phyloP scores from a whole-genome alignment of 257 asterid genomes.

The Pogostemon cablin region DNA sequence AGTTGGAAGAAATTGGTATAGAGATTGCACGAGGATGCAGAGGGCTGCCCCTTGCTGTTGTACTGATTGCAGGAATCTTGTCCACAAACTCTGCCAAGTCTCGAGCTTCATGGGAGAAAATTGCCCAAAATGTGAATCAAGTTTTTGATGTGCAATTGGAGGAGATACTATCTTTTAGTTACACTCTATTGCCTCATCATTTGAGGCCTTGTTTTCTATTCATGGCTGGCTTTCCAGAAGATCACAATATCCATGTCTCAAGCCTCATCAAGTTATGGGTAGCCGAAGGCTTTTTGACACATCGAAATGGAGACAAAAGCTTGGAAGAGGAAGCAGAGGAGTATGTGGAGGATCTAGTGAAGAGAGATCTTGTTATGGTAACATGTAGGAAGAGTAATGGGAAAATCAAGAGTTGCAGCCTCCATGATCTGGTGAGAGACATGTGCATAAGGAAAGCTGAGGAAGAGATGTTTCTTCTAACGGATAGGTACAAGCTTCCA shows the following conservation, averaged over 20 bases:
- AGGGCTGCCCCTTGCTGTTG: slow-evolving; percentile 4
- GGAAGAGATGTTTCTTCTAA: neutral
- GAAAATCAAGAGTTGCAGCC: neutral
- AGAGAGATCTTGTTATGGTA: neutral
- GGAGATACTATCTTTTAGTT: slow-evolving; percentile 13
- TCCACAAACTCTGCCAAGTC: neutral
- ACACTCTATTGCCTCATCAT: neutral
- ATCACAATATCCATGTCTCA: neutral
- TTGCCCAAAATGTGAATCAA: neutral
- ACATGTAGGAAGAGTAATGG: neutral
- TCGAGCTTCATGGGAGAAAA: slow-evolving; percentile 9
- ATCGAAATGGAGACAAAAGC: neutral
- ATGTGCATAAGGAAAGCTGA: neutral
- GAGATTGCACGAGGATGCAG: neutral
- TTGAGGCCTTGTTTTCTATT: neutral
- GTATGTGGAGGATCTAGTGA: slow-evolving; percentile 6
- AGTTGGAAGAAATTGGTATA: neutral
- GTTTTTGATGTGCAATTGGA: neutral
- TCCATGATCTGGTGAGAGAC: neutral
- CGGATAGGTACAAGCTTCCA: too few species aligned
- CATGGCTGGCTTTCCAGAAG: neutral
- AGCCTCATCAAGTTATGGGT: neutral
- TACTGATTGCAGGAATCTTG: neutral
- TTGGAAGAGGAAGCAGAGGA: neutral
- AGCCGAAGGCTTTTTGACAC: neutral